These are phyloP conservation scores for Chrysoporthe cubensis DNA, from an alignment of 2,329 filamentous ascomycete species.

Conservation along the genomic window DNA sequence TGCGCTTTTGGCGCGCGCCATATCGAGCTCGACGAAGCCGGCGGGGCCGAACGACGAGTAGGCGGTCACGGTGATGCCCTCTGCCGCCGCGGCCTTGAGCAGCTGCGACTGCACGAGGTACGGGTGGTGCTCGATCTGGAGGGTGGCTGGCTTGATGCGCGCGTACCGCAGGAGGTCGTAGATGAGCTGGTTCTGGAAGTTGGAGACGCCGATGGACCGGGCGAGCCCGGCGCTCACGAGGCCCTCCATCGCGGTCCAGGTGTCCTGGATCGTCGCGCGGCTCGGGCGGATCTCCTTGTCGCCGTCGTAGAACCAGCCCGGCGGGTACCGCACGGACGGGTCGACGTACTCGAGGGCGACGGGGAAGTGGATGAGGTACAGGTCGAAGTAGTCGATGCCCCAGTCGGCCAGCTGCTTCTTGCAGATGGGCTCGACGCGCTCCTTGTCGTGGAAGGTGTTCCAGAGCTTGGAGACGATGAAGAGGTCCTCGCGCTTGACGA, in stretches of 20 bases:
- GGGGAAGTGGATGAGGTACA: slow-evolving; percentile 90
- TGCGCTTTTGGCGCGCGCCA: slow-evolving; percentile 67
- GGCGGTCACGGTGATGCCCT: slow-evolving; percentile 76
- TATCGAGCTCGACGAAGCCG: slow-evolving; percentile 77
- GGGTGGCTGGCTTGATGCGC: slow-evolving; percentile 71
- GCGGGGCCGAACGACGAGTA: slow-evolving; percentile 85
- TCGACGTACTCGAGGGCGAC: slow-evolving; percentile 85
- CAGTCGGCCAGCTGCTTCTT: slow-evolving; percentile 80
- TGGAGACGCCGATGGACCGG: slow-evolving; percentile 78
- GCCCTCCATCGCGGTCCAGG: slow-evolving; percentile 79
- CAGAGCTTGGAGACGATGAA: slow-evolving; percentile 94
- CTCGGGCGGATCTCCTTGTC: slow-evolving; percentile 63
- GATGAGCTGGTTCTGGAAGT: slow-evolving; percentile 78
- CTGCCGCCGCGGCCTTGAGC: slow-evolving; percentile 68
- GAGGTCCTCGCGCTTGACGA: slow-evolving; percentile 83
- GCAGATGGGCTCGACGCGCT: slow-evolving; percentile 75
- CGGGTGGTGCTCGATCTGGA: slow-evolving; percentile 90
- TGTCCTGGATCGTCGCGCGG: slow-evolving; percentile 77
- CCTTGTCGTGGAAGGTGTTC: slow-evolving; percentile 86
- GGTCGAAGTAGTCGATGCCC: slow-evolving; percentile 85
- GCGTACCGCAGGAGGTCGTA: slow-evolving; percentile 82
- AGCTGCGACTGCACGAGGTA: slow-evolving; percentile 79
- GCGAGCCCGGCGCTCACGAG: slow-evolving; percentile 71
- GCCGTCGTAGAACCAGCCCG: slow-evolving; percentile 69
- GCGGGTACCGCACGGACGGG: slow-evolving; percentile 77